phyloP scores from a whole-genome alignment of 352 stramenopile species.

The Saprolegnia parasitica region DNA sequence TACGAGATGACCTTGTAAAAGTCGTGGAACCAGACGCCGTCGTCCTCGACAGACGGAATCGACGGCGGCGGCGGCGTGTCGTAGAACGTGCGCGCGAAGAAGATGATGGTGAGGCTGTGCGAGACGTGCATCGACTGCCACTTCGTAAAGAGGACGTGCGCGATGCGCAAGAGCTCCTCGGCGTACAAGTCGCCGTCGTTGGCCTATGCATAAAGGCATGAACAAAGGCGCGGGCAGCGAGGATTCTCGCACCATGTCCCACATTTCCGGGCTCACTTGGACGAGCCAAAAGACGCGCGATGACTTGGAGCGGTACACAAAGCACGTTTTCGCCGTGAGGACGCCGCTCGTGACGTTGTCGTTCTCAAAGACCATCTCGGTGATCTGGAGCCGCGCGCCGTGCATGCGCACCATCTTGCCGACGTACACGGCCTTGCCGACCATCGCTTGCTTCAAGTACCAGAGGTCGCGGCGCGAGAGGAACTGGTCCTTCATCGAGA shows the following conservation, averaged over 20 bases:
- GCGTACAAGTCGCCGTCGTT: conserved; percentile 87
- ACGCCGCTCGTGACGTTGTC: conserved; percentile 89
- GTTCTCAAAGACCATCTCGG: conserved; percentile 85
- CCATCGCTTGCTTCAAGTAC: conserved; percentile 70
- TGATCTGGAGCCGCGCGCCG: conserved; percentile 72
- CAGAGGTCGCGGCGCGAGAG: conserved; percentile 89
- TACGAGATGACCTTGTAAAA: conserved; percentile 84
- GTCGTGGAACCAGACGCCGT: conserved; percentile 74
- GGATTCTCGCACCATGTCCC: conserved; percentile 65
- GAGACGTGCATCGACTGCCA: conserved; percentile 89
- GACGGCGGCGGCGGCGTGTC: conserved; percentile 23
- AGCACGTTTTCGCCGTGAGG: conserved; percentile 93
- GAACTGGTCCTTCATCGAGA: conserved; percentile 90
- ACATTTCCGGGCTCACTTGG: conserved; percentile 94
- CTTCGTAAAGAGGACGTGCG: conserved; percentile 78
- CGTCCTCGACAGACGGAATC: conserved; percentile 42
- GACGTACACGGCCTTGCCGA: conserved; percentile 65
- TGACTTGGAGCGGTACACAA: conserved; percentile 93
- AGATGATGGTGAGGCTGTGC: conserved; percentile 90
- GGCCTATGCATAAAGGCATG: conserved; percentile 30
- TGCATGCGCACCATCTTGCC: conserved; percentile 70
- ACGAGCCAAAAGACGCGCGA: conserved; percentile 97
- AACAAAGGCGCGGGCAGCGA: not conserved
- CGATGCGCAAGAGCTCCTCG: conserved; percentile 83
- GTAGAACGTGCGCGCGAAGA: conserved; percentile 89